Base-by-base conservation (phyloP, 495 filamentous ascomycete species). In the Aspergillus mulundensis region DNA sequence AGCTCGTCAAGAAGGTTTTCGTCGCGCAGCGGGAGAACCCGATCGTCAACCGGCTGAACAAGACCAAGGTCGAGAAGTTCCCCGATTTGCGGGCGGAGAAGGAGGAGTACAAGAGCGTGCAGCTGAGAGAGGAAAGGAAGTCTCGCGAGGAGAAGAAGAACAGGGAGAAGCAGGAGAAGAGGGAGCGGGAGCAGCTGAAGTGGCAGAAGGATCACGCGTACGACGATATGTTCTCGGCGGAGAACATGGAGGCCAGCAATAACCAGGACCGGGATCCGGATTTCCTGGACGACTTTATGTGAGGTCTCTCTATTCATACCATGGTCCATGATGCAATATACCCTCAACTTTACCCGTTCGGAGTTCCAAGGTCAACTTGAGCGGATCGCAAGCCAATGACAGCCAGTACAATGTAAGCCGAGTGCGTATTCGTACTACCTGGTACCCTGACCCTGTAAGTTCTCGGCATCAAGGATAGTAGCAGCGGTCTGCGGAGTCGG, bases 151-250 rank as follows among this genome's bases (percentile, higher is more conserved):
- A 85, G 54, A 70, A 91, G 84, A 84, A 84, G 72, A 88, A 88
- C 53, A 87, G 90, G 69, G 94, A 97, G 50, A 89, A 85, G 50
- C 76, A 81, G 58, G 73, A 94, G 50, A 80, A 83, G 48, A 82
- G 89, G 69, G 92, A 96, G 71, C 71, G 88, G 32, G 85, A 85
- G 65, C 87, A 96, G 75, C 82, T 90, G 75, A 95, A 92, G 67
- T 96, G 84, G 81, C 88, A 95, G 74, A 90, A 91, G 68, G 91
- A 95, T 30, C 91, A 96, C 74, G 92, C 90, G 3, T 97, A 96
- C 71, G 95, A 96, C 69, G 93, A 95, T 40, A 56, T 82, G 66
- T 69, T 75, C 56, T 72, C 61, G 24, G 75, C 71, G 20, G 77
- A 77, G 52, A 77, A 73, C 47, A 61, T 73, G 49, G 64, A 69